Base-by-base conservation (phyloP, 2,329 filamentous ascomycete species). In the Chaetoscypha palmicola region DNA sequence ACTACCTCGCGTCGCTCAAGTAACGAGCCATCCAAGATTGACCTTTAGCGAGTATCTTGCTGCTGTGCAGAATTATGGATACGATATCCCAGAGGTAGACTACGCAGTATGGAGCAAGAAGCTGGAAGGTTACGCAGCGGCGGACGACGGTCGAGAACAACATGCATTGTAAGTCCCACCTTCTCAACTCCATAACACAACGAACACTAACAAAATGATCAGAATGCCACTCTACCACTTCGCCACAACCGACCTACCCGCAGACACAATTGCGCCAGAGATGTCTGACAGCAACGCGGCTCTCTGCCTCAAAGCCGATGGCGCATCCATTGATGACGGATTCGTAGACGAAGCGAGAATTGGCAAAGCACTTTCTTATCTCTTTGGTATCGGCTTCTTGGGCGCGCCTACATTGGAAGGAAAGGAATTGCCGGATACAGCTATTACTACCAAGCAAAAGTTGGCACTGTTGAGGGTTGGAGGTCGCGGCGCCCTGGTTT, bases 1-100 rank as follows among this genome's bases (percentile, higher is more conserved):
- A 17, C 34, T 43, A 30, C 32, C 44, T 19, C 41, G 19, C 19
- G 85, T 94, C 3, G 74, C 79, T 1, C 86, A 94, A 54, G 81
- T 94, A 38, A 94, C 87, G 1, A 77, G 77, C 2, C 86, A 90
- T 61, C 87, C 87, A 2, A 74, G 86, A 8, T 74, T 92, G 30
- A 78, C 77, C 3, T 81, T 89, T 71, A 87, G 84, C 66, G 74
- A 88, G 59, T 94, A 79, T 65, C 72, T 92, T 12, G 74, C 74
- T 14, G 70, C 75, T 0, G 70, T 94, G 9, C 73, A 81, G 58
- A 72, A 69, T 22, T 94, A 86, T 60, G 86, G 87, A 20, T 94
- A 88, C 64, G 61, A 72, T 30, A 76, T 81, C 0, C 78, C 82
- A 0, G 72, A 80, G 49, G 72, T 84, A 2, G 66, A 73, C 23